These are phyloP conservation scores for Dryas octopetala DNA, from an alignment of 306 rosid species.

Conservation along the genomic window DNA sequence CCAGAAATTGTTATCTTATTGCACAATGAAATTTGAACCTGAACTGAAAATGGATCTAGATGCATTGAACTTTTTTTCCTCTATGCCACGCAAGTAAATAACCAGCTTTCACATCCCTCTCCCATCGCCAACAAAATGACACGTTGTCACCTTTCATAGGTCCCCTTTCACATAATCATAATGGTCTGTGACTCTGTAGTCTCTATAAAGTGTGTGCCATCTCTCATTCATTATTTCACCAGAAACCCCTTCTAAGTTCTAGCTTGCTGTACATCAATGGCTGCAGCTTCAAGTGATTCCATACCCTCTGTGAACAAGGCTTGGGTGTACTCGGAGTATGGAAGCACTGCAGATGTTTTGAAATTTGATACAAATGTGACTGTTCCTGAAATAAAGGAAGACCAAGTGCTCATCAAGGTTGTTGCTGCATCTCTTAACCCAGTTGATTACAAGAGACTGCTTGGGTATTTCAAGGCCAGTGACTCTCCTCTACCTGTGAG, in stretches of 20 bases:
- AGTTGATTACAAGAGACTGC: conserved; percentile 52
- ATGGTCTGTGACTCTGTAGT: too few relatives aligned
- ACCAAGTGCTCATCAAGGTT: conserved; percentile 69
- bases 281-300: conserved; percentile 24
- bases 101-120: background rate
- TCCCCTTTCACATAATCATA: too few relatives aligned
- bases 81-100: background rate
- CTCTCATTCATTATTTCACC: background rate
- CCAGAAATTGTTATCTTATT: too few relatives aligned
- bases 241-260: background rate
- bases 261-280: conserved; percentile 22
- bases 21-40: too few relatives aligned
- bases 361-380: conserved; percentile 43
- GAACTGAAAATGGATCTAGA: too few relatives aligned
- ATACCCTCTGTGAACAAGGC: conserved; percentile 45
- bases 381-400: conserved; percentile 43
- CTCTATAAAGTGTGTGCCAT: background rate
- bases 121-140: background rate
- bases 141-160: too few relatives aligned
- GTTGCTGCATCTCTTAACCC: conserved; percentile 72
- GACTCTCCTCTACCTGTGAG: conserved; percentile 28
- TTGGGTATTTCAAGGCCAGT: conserved; percentile 29
- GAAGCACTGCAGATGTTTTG: conserved; percentile 46
- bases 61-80: background rate
- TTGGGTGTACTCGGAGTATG: conserved; percentile 58